Percentiles rank a stretch among this genome's conserved stretches.
phyloP scores from a whole-genome alignment of 352 stramenopile species.

The Nothophytophthora sp. region DNA sequence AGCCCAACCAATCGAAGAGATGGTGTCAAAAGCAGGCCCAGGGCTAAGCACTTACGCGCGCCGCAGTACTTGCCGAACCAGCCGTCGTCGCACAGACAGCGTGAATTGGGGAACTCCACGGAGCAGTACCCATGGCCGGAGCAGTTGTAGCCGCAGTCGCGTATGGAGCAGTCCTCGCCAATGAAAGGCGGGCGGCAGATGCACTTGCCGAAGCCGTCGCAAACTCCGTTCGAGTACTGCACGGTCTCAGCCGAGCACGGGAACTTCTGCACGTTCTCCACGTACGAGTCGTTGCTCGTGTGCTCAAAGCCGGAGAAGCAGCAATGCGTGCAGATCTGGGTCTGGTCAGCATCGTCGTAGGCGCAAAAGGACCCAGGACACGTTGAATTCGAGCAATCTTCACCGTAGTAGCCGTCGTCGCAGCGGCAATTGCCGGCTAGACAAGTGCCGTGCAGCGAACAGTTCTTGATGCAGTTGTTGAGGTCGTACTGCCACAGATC shows the following conservation, averaged over 20 bases:
- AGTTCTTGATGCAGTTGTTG: constrained; percentile 93
- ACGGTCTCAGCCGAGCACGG: constrained; percentile 80
- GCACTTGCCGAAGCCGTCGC: constrained; percentile 96
- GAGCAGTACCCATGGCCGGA: constrained; percentile 95
- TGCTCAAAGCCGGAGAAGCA: constrained; percentile 91
- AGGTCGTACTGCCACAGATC: constrained; percentile 94
- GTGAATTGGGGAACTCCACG: constrained; percentile 95
- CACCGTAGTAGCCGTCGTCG: constrained; percentile 95
- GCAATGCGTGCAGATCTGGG: constrained; percentile 93
- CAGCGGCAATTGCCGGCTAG: constrained; percentile 93
- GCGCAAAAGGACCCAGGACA: constrained; percentile 94
- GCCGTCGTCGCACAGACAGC: constrained; percentile 95
- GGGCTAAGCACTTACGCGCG: constrained; percentile 44
- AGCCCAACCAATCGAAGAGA: not conserved
- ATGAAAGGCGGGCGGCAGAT: constrained; percentile 96
- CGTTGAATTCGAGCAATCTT: constrained; percentile 95
- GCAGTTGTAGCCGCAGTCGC: constrained; percentile 92
- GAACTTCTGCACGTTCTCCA: constrained; percentile 91
- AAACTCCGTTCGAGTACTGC: constrained; percentile 94
- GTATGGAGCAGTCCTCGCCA: constrained; percentile 90
- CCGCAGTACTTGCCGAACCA: constrained; percentile 96
- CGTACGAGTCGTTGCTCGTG: constrained; percentile 87
- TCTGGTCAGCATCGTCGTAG: constrained; percentile 86
- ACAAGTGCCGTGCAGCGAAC: constrained; percentile 91
- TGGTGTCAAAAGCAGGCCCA: no score